Conservation (phyloP, 805 yeast genomes). For the Trichomonascus vanleenenianus region DNA sequence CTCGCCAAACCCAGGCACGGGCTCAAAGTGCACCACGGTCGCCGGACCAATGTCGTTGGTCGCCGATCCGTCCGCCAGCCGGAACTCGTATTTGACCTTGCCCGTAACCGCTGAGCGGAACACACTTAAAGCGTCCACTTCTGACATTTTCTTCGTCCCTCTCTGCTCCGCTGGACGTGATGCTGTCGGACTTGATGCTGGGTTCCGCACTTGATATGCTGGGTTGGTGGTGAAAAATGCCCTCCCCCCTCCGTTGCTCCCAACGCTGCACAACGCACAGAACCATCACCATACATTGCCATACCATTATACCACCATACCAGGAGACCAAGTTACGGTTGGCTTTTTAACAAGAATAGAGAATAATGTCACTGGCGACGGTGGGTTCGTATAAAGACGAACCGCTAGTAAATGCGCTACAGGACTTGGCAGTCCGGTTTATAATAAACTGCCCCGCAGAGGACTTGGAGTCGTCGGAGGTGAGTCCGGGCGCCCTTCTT, state of each 20-base stretch:
- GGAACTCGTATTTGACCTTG: constrained; percentile 19
- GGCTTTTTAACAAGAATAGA: too few species aligned
- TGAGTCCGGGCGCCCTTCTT: constrained; percentile 11
- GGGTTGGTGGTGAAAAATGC: not conserved
- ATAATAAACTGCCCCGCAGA: constrained; percentile 88
- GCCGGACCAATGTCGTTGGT: constrained; percentile 35
- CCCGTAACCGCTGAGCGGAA: constrained; percentile 28
- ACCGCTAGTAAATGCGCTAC: constrained; percentile 21
- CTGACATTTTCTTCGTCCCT: not conserved
- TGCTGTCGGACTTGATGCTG: not conserved
- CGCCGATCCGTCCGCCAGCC: constrained; percentile 18
- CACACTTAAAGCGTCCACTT: constrained; percentile 24
- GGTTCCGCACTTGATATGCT: not conserved
- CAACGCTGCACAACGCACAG: too few species aligned
- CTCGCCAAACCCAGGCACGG: constrained; percentile 17
- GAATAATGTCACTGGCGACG: constrained; percentile 14
- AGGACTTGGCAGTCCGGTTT: constrained; percentile 79
- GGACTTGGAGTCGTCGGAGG: constrained; percentile 68
- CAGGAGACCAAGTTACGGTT: too few species aligned
- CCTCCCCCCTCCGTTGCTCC: too few species aligned
- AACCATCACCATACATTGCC: too few species aligned
- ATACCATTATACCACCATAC: too few species aligned
- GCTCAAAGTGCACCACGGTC: constrained; percentile 23
- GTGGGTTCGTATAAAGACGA: constrained; percentile 10
- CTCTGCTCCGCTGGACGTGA: too few species aligned